Conservation (phyloP, 306 rosid species). For the Casuarina cunninghamiana region DNA sequence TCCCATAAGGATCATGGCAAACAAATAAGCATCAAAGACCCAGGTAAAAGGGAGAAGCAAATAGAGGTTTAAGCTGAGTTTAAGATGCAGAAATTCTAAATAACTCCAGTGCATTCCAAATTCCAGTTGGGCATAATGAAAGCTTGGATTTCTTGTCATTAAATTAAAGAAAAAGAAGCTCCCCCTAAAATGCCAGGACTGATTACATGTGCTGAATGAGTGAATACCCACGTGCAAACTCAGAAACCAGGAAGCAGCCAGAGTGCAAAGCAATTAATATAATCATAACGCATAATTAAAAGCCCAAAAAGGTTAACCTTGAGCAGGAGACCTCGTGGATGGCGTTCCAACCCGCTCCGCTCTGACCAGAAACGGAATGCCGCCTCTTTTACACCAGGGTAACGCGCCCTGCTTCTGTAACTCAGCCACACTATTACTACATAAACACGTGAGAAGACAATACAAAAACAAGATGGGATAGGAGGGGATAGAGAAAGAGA, state of each 20-base stretch:
- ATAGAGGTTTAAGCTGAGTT: background rate
- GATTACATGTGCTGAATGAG: background rate
- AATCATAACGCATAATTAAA: conserved; percentile 6
- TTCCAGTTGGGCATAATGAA: background rate
- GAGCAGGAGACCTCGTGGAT: conserved; percentile 48
- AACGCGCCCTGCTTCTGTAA: conserved; percentile 48
- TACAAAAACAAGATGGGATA: background rate
- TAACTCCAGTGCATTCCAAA: background rate
- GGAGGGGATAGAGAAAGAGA: background rate
- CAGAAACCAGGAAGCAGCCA: background rate
- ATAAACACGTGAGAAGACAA: conserved; percentile 5
- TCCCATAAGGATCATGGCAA: too few species aligned
- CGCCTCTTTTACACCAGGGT: conserved; percentile 55
- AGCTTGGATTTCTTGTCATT: background rate
- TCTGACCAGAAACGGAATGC: conserved; percentile 52
- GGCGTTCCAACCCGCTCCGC: conserved; percentile 50
- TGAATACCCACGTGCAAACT: background rate
- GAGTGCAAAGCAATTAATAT: background rate
- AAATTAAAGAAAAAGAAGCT: conserved; percentile 9
- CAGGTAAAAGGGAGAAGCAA: background rate
- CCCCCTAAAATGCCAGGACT: conserved; percentile 4
- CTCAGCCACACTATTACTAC: conserved; percentile 16
- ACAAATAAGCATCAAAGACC: too few species aligned
- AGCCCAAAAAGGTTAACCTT: conserved; percentile 42
- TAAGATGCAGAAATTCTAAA: background rate